Percentiles rank a stretch among this genome's conserved stretches.
Conservation (phyloP, 306 rosid genomes). For the Acacia melanoxylon region DNA sequence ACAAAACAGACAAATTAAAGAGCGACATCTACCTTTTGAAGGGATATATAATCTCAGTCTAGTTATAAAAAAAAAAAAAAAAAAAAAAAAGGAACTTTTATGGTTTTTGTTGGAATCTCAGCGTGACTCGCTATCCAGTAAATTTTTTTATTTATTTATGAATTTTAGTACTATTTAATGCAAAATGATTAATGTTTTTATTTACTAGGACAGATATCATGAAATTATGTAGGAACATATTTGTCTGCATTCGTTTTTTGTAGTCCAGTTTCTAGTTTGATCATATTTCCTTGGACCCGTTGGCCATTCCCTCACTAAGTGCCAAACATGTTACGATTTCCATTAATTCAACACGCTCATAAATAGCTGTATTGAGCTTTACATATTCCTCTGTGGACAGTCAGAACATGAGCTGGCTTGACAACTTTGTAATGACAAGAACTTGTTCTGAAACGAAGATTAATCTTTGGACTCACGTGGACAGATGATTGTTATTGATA, state of each 20-base stretch:
- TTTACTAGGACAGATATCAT: background rate
- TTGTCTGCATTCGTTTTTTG: background rate
- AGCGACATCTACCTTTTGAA: background rate
- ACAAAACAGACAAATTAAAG: background rate
- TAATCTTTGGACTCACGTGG: background rate
- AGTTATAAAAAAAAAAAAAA: background rate
- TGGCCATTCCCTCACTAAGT: background rate
- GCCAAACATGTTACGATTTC: background rate
- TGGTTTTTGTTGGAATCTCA: background rate
- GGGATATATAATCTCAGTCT: background rate
- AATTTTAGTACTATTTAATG: background rate
- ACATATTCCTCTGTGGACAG: background rate
- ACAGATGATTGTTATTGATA: too few species aligned
- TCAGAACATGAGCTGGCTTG: background rate
- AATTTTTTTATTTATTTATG: background rate
- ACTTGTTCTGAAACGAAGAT: background rate
- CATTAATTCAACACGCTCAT: background rate
- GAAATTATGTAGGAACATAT: background rate
- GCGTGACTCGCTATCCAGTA: background rate
- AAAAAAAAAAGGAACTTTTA: background rate
- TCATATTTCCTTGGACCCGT: background rate
- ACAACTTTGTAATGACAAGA: background rate
- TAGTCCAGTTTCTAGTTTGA: background rate
- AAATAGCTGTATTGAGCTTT: background rate
- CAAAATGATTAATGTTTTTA: background rate